phyloP scores from a whole-genome alignment of 345 rosid species.

The Boechera stricta region DNA sequence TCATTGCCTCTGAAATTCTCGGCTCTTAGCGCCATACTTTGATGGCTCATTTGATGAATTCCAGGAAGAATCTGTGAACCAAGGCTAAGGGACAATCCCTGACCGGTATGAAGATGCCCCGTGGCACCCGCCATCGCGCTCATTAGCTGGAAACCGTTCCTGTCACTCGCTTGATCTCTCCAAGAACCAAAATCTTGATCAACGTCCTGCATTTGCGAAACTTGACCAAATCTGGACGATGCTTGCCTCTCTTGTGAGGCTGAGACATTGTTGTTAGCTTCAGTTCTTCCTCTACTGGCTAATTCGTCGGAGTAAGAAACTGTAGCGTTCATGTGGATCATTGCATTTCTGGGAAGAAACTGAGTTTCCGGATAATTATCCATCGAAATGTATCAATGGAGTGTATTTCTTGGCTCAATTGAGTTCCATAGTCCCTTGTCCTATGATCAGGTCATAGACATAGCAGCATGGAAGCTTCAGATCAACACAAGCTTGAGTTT shows the following conservation, averaged over 20 bases:
- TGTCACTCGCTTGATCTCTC: constrained; percentile 61
- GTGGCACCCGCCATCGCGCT: constrained; percentile 55
- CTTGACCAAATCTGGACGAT: constrained; percentile 60
- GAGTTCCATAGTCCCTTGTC: constrained; percentile 51
- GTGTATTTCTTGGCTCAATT: constrained; percentile 55
- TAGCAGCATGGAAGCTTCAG: constrained; percentile 13
- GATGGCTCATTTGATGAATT: constrained; percentile 31
- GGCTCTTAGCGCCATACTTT: constrained; percentile 14
- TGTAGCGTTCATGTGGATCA: constrained; percentile 41
- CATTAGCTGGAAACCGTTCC: constrained; percentile 71
- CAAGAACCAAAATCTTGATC: constrained; percentile 56
- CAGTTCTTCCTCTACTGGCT: constrained; percentile 50
- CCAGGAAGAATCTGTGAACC: constrained; percentile 70
- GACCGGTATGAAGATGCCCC: constrained; percentile 57
- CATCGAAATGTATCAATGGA: constrained; percentile 24
- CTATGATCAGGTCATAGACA: constrained; percentile 41
- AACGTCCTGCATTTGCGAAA: constrained; percentile 58
- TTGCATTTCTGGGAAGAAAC: constrained; percentile 25
- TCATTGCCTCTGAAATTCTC: constrained; percentile 68
- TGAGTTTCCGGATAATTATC: constrained; percentile 34
- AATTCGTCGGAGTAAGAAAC: constrained; percentile 38
- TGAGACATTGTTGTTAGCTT: constrained; percentile 41
- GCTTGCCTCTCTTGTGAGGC: constrained; percentile 66
- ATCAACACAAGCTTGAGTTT: constrained; percentile 27
- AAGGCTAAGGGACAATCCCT: constrained; percentile 77